Base-by-base conservation (phyloP, 2,329 filamentous ascomycete genomes). In the Calycina marina region DNA sequence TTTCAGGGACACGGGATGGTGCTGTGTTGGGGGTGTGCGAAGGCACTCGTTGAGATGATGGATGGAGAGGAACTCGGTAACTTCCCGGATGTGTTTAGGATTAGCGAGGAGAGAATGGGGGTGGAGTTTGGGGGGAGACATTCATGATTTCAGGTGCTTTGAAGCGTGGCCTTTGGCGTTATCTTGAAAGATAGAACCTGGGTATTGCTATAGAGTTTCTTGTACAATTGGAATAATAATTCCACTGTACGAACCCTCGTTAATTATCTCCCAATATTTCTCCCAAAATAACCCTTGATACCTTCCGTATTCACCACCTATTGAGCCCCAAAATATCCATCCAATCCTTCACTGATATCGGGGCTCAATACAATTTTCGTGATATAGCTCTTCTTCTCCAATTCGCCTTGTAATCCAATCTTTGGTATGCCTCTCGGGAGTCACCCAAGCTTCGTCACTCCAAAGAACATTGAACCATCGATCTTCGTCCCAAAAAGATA, bases 41-140 rank as follows among this genome's bases (percentile, higher is more conserved):
- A 32, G 30, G 44, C 40, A 3, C 13, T 48, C 22, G 45, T 44
- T 9, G 28, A 14, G 12, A 39, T 47, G 30, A 40, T 48, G 28
- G 14, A 11, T 24, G 40, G 30, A 5, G 31, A 20, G 10, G 32
- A 34, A 6, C 20, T 28, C 6, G 27, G 13, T n/a, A 46, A 42
- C 40, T 44, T 48, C 18, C 46, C 42, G 1, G 22, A 37, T 10
- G 58, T 56, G 4, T 72, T 70, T 36, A 47, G 57, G 6, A 51
- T 69, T n/a, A 61, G 41, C 4, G 47, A 59, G 35, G 52, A 62
- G 39, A 60, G 69, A 43, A 42, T 68, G 44, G 37, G 39, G 14
- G 40, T 46, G 41, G 49, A 32, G 22, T 63, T 62, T 18, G 18
- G 14, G 13, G 42, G 44, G 4, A 38, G 37, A 22, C 22, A n/a